Conservation (phyloP, 2,329 filamentous ascomycete species). For the Sclerotinia sclerotiorum region DNA sequence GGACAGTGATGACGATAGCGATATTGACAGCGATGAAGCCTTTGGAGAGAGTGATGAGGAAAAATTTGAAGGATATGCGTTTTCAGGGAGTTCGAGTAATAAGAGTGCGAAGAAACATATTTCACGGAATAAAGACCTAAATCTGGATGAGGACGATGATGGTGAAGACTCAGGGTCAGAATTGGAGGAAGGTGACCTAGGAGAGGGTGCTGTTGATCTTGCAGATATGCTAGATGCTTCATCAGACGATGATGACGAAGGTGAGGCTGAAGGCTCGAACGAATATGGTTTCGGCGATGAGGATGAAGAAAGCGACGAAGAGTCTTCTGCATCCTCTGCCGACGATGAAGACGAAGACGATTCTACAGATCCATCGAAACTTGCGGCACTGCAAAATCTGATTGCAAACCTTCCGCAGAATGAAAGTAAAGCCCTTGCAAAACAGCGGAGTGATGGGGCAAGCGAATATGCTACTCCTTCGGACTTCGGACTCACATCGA, state of each 20-base stretch:
- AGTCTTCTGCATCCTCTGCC: constrained; percentile 50
- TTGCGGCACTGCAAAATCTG: constrained; percentile 66
- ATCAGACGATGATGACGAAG: constrained; percentile 73
- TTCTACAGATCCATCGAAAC: constrained; percentile 47
- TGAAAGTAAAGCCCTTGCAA: constrained; percentile 32
- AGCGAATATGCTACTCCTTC: constrained; percentile 64
- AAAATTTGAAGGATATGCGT: constrained; percentile 65
- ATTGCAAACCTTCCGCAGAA: constrained; percentile 61
- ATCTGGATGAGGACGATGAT: constrained; percentile 51
- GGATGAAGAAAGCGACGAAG: constrained; percentile 55
- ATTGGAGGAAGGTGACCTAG: constrained; percentile 69
- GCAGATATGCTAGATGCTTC: constrained; percentile 31
- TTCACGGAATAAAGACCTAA: constrained; percentile 47
- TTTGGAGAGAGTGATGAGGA: constrained; percentile 72
- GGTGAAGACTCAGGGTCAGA: constrained; percentile 45
- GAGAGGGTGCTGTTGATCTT: constrained; percentile 43
- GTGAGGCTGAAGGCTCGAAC: constrained; percentile 34
- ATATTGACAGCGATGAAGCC: constrained; percentile 70
- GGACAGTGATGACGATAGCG: constrained; percentile 65
- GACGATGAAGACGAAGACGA: constrained; percentile 46
- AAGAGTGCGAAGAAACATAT: constrained; percentile 52
- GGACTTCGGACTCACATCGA: constrained; percentile 57
- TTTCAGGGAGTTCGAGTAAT: constrained; percentile 52
- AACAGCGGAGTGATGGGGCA: constrained; percentile 45
- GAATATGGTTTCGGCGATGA: constrained; percentile 47